A percentile compares a stretch with the other conserved stretches of the same genome.
Conservation (phyloP, 2,329 filamentous ascomycete species). For the Chrysosporium queenslandicum region DNA sequence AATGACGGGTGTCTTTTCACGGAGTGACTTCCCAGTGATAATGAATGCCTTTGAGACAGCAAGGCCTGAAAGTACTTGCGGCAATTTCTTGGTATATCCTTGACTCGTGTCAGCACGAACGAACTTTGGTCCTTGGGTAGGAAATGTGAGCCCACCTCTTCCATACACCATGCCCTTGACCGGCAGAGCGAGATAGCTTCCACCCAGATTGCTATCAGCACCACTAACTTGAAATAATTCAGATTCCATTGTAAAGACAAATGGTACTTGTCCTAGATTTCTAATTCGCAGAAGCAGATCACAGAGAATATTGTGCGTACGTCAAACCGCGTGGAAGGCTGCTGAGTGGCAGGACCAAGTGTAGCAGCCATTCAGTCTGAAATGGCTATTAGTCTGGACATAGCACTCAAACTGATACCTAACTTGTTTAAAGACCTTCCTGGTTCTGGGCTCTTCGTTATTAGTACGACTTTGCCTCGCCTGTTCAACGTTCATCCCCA, state of each 20-base stretch:
- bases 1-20: constrained; percentile 17
- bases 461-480: too few relatives aligned
- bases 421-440: too few relatives aligned
- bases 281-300: neutral
- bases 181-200: constrained; percentile 13
- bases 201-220: constrained; percentile 12
- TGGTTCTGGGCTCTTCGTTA: too few relatives aligned
- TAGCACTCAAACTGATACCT: too few relatives aligned
- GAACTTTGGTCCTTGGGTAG: neutral
- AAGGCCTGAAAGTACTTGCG: constrained; percentile 11
- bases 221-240: constrained; percentile 2
- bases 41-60: constrained; percentile 16
- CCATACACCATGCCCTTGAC: constrained; percentile 16
- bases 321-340: too few relatives aligned
- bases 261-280: neutral
- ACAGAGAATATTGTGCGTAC: too few relatives aligned
- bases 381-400: too few relatives aligned
- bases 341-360: too few relatives aligned
- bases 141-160: constrained; percentile 6
- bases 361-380: too few relatives aligned
- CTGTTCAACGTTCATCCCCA: too few relatives aligned
- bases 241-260: neutral
- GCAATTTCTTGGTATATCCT: constrained; percentile 14
- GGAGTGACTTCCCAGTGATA: constrained; percentile 15
- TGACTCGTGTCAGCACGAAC: neutral